Conservation (phyloP, 495 filamentous ascomycete genomes). For the Hypomontagnella monticulosa region DNA sequence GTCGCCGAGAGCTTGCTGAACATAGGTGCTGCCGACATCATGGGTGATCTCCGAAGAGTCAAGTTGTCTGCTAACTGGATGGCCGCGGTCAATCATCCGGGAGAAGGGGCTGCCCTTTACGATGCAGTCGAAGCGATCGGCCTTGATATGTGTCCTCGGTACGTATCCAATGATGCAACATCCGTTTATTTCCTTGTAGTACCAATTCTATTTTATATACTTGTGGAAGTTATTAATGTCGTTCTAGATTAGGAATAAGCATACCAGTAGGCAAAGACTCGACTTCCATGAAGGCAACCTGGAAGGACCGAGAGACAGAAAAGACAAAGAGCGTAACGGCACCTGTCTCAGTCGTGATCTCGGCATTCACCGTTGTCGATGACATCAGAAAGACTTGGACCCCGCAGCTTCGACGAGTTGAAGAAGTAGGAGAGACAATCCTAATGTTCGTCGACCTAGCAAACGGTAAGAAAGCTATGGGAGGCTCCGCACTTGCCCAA, state of each 20-base stretch:
- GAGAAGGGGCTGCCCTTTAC: conserved; percentile 93
- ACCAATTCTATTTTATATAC: neutral
- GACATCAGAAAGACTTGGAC: conserved; percentile 91
- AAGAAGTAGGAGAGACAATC: conserved; percentile 89
- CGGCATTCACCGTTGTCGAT: conserved; percentile 85
- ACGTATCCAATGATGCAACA: conserved; percentile 60
- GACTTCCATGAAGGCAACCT: conserved; percentile 98
- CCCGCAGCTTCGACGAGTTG: conserved; percentile 79
- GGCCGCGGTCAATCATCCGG: conserved; percentile 91
- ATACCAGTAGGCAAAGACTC: conserved; percentile 98
- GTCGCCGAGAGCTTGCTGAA: conserved; percentile 95
- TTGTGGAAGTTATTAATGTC: conserved; percentile 1
- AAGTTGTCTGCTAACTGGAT: conserved; percentile 98
- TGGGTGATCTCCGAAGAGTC: conserved; percentile 77
- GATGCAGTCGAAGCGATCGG: conserved; percentile 94
- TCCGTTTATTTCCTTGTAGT: neutral
- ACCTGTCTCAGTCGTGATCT: conserved; percentile 87
- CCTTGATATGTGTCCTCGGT: conserved; percentile 79
- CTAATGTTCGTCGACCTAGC: conserved; percentile 93
- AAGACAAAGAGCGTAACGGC: conserved; percentile 86
- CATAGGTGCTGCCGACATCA: conserved; percentile 83
- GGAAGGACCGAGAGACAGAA: conserved; percentile 77
- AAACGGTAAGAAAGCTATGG: conserved; percentile 77
- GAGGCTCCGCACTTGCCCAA: conserved; percentile 92
- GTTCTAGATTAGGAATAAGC: conserved; percentile 75